A percentile compares a stretch with the other conserved stretches of the same genome.
Evolutionary conservation across 371 early-diverging fungal species (phyloP).

Genomic region (Mortierella sp.): DNA sequence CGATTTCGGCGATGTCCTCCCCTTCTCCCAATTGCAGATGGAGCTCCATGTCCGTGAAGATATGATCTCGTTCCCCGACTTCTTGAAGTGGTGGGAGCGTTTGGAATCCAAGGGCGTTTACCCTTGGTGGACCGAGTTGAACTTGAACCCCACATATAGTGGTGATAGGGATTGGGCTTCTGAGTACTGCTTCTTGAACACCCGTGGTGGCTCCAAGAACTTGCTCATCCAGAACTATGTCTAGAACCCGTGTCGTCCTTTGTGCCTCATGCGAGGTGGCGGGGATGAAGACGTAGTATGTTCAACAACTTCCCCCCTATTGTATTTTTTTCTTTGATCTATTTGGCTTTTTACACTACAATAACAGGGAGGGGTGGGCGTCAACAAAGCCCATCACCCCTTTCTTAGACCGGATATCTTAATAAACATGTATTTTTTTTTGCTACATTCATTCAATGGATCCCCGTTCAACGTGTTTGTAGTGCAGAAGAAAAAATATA

Average conservation of each 20-base stretch:
- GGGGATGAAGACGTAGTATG: too few relatives aligned
- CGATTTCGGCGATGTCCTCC: conserved; percentile 40
- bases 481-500: too few relatives aligned
- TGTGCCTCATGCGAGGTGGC: too few relatives aligned
- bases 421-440: too few relatives aligned
- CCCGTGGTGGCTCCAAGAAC: conserved; percentile 46
- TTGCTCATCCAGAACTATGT: conserved; percentile 51
- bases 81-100: conserved; percentile 50
- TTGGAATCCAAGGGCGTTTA: conserved; percentile 40
- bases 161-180: conserved; percentile 38
- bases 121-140: conserved; percentile 55
- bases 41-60: conserved; percentile 36
- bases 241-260: background rate
- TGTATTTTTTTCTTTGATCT: too few relatives aligned
- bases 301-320: too few relatives aligned
- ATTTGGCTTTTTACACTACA: too few relatives aligned
- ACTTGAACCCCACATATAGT: conserved; percentile 40
- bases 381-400: too few relatives aligned
- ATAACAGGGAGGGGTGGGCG: too few relatives aligned
- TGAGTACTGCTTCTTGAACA: conserved; percentile 56
- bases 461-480: too few relatives aligned
- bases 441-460: too few relatives aligned
- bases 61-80: conserved; percentile 18
- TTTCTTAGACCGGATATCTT: too few relatives aligned
- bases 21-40: conserved; percentile 52